These are phyloP conservation scores for Sequoiadendron giganteum DNA, from an alignment of 75 land plant genomes.

Conservation along the genomic window DNA sequence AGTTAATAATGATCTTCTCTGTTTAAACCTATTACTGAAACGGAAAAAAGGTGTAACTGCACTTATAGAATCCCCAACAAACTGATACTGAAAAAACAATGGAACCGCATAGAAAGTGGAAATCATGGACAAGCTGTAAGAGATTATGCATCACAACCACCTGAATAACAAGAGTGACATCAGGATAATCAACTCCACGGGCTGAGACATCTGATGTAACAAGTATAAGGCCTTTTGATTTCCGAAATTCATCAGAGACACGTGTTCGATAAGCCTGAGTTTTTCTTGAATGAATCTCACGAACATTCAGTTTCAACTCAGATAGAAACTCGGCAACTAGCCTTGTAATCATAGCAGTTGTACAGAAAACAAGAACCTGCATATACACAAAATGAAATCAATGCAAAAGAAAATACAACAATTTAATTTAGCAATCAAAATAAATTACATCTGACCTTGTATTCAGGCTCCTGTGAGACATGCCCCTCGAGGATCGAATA, in stretches of 20 bases:
- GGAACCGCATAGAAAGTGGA: not conserved
- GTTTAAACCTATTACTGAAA: not conserved
- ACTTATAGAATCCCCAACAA: not conserved
- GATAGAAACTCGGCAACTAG: slow-evolving; percentile 67
- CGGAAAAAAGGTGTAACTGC: not conserved
- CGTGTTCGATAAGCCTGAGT: slow-evolving; percentile 78
- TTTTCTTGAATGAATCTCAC: slow-evolving; percentile 98
- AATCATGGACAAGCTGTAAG: not conserved
- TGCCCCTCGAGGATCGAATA: slow-evolving; percentile 77
- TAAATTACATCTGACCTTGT: slow-evolving; percentile 58
- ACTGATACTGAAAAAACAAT: not conserved
- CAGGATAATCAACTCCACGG: slow-evolving; percentile 99
- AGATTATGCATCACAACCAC: slow-evolving; percentile 25
- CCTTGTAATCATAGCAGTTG: slow-evolving; percentile 92
- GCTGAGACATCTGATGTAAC: slow-evolving; percentile 99
- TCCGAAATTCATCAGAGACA: slow-evolving; percentile 93
- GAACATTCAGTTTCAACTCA: slow-evolving; percentile 84
- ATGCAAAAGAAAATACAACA: not conserved
- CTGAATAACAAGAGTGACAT: slow-evolving; percentile 98
- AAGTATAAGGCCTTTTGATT: slow-evolving; percentile 88
- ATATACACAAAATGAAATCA: slow-evolving; percentile 9
- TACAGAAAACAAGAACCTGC: slow-evolving; percentile 97
- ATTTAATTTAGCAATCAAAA: not conserved
- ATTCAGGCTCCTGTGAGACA: slow-evolving; percentile 74
- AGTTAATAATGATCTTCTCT: not conserved